Base-by-base conservation (phyloP, 2,329 filamentous ascomycete genomes). In the Trichoderma guizhouense region DNA sequence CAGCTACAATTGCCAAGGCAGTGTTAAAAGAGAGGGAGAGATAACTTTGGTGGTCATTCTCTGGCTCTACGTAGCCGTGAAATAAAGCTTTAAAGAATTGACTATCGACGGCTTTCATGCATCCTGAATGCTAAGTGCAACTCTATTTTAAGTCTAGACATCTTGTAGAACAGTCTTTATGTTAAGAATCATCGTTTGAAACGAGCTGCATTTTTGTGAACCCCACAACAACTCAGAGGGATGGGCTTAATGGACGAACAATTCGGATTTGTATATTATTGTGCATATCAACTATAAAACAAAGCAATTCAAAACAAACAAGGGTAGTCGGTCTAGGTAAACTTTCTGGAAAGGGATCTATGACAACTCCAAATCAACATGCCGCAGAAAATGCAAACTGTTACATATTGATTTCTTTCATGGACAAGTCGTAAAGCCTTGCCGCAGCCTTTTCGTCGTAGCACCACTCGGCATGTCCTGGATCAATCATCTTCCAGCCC, bases 381-480 rank as follows among this genome's bases (percentile, higher is more conserved):
- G 14, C 7, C 5, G 12, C 7, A 43, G 36, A 43, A 39, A 26
- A 11, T 26, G 11, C 15, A 11, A 4, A 3, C 5, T 39, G 3
- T n/a, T 18, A 62, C 15, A 14, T 14, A n/a, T 18, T 28, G 15
- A 69, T 18, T 12, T 69, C 55, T 8, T 69, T 51, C n/a, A 67
- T 24, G 4, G 72, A 73, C 6, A 66, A 9, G n/a, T 72, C 71
- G 14, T 72, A 73, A 7, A 73, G 30, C 5, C 43, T 72, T 18
- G 66, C 62, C 11, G 64, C 71, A 18, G 62, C 68, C 6, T 64
- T 36, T 24, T 66, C 39, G 28, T 73, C 51, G n/a, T 73, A 72
- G 2, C 65, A 47, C 70, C 71, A 72, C 34, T 72, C 72, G 12
- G 61, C 71, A 57, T 73, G 62, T 11, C 71, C 71, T 21, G 65